Percentiles rank a stretch among this genome's conserved stretches.
Conservation (phyloP, 345 rosid genomes). For the Gossypioides kirkii region DNA sequence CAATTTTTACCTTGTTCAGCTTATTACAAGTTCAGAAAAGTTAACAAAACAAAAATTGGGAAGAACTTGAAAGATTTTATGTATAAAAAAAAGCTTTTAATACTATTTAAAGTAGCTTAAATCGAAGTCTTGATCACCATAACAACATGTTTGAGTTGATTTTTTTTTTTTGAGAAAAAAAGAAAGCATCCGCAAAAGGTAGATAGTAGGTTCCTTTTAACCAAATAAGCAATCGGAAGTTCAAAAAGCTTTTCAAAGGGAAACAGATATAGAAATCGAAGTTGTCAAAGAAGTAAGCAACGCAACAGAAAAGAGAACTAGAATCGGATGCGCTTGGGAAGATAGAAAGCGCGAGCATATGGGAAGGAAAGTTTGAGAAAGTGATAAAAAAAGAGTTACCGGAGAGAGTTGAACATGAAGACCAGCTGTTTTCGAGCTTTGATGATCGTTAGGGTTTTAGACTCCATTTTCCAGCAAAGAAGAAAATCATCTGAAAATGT, state of each 20-base stretch:
- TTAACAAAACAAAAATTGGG: not conserved
- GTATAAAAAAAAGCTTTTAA: not conserved
- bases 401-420: not conserved
- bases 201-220: not conserved
- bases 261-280: not conserved
- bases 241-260: not conserved
- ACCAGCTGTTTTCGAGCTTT: constrained; percentile 8
- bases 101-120: not conserved
- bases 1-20: not conserved
- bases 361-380: constrained; percentile 6
- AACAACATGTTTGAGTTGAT: not conserved
- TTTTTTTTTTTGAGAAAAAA: not conserved
- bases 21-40: not conserved
- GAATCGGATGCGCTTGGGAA: not conserved
- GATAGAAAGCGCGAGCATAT: constrained; percentile 8
- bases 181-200: not conserved
- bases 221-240: constrained; percentile 3
- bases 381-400: not conserved
- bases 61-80: not conserved
- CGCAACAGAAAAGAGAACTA: not conserved
- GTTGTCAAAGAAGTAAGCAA: not conserved
- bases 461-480: not conserved
- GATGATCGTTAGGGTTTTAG: constrained; percentile 12
- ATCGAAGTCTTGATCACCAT: not conserved
- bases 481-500: constrained; percentile 1